phyloP scores from a whole-genome alignment of 2,329 filamentous ascomycete species.

The Myriosclerotinia scirpicola region DNA sequence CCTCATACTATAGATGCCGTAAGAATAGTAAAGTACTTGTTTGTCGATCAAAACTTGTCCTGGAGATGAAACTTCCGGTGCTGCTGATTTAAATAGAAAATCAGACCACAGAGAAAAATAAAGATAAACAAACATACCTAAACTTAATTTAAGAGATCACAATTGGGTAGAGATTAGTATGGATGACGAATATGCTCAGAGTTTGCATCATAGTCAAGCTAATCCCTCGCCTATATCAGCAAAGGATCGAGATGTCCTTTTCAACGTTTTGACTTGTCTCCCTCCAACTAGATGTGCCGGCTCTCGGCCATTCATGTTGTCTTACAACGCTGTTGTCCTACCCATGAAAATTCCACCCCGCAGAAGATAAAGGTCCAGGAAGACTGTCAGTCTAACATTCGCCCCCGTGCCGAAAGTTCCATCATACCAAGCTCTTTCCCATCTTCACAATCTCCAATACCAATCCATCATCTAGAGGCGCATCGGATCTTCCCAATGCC shows the following conservation, averaged over 20 bases:
- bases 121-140: conserved; percentile 1
- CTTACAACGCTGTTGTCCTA: background rate
- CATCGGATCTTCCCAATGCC: conserved; percentile 23
- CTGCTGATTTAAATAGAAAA: background rate
- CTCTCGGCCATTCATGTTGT: background rate
- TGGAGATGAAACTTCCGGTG: background rate
- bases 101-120: background rate
- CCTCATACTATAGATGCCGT: background rate
- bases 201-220: conserved; percentile 11
- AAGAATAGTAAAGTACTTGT: background rate
- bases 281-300: background rate
- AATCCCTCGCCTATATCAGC: background rate
- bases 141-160: background rate
- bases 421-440: conserved; percentile 25
- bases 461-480: conserved; percentile 25
- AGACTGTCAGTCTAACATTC: background rate
- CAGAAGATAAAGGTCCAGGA: background rate
- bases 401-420: background rate
- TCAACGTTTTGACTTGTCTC: background rate
- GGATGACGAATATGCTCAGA: background rate
- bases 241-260: conserved; percentile 8
- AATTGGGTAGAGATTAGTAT: background rate
- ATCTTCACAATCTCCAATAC: conserved; percentile 28
- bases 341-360: background rate
- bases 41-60: background rate